Base-by-base conservation (phyloP, 345 rosid genomes). In the Erysimum cheiranthoides region DNA sequence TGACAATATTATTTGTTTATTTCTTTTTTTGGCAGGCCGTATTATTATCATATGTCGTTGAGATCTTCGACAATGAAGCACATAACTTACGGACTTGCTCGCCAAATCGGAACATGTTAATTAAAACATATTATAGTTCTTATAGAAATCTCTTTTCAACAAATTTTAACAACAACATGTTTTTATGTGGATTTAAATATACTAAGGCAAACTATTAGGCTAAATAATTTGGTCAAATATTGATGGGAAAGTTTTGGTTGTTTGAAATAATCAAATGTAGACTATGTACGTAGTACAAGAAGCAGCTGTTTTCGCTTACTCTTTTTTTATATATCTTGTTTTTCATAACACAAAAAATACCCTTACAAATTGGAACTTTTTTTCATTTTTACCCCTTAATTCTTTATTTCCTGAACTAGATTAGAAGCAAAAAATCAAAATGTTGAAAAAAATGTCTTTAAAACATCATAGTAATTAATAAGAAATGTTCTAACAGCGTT, bases 401-500 rank as follows among this genome's bases (percentile, higher is more conserved):
- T 64, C 0, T 45, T 53, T 8, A 35, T 52, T 36, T 63, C 61
- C 80, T 64, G 45, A 77, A 63, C 71, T 71, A 71, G 30, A 70
- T 70, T 38, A 35, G 65, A 61, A 69, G 75, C 39, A 62, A 76
- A 76, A 76, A 75, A 39, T 21, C 49, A 53, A 42, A 35, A 61
- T 13, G 21, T 54, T 52, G 62, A 9, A 50, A 45, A 38, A 50
- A 10, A 2, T 51, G 52, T 61, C 50, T 50, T 16, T 42, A 53
- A 61, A 53, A 61, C 57, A 75, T 18, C 0, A 28, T 39, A 68
- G 49, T 34, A 2, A 25, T 16, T 25, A 40, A 51, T 47, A 40
- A 11, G 9, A 9, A 68, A 21, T 18, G 56, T 38, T 70, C 70
- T 80, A 76, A 52, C 83, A 80, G 17, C 49, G 77, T 71, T 14